Base-by-base conservation (phyloP, 441 rosid genomes). In the Bruguiera hainesii region DNA sequence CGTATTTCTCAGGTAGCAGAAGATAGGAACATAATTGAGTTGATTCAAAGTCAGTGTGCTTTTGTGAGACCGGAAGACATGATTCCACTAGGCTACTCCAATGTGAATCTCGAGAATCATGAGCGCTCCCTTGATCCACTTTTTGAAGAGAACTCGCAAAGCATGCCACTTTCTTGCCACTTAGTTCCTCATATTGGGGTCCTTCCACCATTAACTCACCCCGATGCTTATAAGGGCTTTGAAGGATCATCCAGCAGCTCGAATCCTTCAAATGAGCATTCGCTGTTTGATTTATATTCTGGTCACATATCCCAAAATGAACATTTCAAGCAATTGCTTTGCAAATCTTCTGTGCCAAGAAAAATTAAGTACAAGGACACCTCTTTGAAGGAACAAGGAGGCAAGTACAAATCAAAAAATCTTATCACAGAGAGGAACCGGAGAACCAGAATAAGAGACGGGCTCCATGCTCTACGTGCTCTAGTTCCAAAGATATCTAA, bases 401-500 rank as follows among this genome's bases (percentile, higher is more conserved):
- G 48, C 16, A 42, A 11, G 48, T 42, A 46, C 71, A 76, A 78
- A 25, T 84, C 98, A 0, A 90, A 89, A 86, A 89, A 93, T 83
- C 89, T 89, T 77, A 61, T 81, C 60, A 79, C 88, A 0, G 97
- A 93, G 78, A 87, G 97, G 70, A 93, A 81, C 8, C 81, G 98
- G 71, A 86, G 97, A 81, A 71, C 60, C 48, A 83, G 79, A 74
- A 80, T 93, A 21, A 87, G 80, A 49, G 83, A 84, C 25, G 81
- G 82, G 11, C 76, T 93, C 23, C 75, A 65, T 60, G 71, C 85
- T 61, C 70, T 93, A 51, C 87, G 97, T n/a, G 73, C 88, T 23
- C 46, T 85, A 23, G 97, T 90, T 60, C 98, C 95, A 31, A 89
- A 82, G 28, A 85, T 93, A 70, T 75, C 96, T 75, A 90, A 93